phyloP scores from a whole-genome alignment of 345 rosid species.

The Gossypium longicalyx region DNA sequence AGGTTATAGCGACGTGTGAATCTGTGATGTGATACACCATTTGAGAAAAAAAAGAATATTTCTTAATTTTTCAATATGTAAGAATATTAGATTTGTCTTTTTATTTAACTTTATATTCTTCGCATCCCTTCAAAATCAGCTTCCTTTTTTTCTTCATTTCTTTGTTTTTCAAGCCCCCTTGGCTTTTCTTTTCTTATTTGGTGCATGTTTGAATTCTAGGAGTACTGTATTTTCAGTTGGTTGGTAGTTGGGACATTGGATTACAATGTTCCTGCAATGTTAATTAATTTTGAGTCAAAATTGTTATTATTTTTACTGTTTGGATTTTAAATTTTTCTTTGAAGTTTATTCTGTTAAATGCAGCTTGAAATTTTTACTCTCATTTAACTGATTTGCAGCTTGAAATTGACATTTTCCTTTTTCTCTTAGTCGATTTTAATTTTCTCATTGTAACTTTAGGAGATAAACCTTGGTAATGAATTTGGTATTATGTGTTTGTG shows the following conservation, averaged over 20 bases:
- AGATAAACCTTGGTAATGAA: not conserved
- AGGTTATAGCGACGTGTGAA: constrained; percentile 12
- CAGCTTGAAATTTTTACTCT: not conserved
- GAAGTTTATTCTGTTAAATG: not conserved
- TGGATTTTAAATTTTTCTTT: not conserved
- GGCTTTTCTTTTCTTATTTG: not conserved
- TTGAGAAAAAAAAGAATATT: not conserved
- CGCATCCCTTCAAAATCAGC: constrained; percentile 4
- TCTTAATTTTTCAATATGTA: constrained; percentile 5
- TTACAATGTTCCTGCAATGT: not conserved
- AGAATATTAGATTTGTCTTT: not conserved
- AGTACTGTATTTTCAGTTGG: not conserved
- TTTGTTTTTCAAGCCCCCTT: not conserved
- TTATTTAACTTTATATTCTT: not conserved
- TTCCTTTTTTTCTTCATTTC: not conserved
- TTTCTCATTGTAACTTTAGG: not conserved
- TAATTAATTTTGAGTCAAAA: not conserved
- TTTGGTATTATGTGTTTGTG: constrained; percentile 14
- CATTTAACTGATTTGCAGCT: not conserved
- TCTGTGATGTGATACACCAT: constrained; percentile 12
- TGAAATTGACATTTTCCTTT: not conserved
- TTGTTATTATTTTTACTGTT: not conserved
- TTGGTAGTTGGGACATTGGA: not conserved
- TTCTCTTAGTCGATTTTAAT: not conserved
- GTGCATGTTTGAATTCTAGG: not conserved